These are phyloP conservation scores for Glaciozyma antarctica DNA, from an alignment of 768 basidiomycete genomes.

Conservation along the genomic window DNA sequence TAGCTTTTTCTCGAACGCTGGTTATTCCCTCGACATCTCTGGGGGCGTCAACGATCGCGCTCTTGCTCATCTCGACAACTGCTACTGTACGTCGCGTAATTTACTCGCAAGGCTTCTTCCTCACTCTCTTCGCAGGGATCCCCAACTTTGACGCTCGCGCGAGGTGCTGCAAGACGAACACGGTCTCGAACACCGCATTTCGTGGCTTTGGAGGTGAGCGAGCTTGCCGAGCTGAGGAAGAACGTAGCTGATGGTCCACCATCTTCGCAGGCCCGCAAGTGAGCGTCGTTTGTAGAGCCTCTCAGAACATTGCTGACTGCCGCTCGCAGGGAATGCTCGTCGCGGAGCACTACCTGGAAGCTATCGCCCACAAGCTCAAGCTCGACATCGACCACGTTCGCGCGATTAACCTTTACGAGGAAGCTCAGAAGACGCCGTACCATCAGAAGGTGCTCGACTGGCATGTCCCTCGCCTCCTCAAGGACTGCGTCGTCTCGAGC, in stretches of 20 bases:
- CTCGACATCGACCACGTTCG: constrained; percentile 32
- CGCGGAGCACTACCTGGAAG: constrained; percentile 30
- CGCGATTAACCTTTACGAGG: neutral
- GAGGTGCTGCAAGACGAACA: constrained; percentile 33
- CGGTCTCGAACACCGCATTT: constrained; percentile 30
- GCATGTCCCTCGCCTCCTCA: constrained; percentile 32
- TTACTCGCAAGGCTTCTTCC: too few relatives aligned
- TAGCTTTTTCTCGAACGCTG: constrained; percentile 33
- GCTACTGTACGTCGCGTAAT: constrained; percentile 5
- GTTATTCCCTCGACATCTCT: constrained; percentile 34
- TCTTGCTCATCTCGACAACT: constrained; percentile 32
- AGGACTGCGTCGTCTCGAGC: constrained; percentile 20
- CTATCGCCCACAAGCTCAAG: constrained; percentile 30
- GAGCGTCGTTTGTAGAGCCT: neutral
- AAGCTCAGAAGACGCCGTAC: constrained; percentile 30
- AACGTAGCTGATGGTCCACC: too few relatives aligned
- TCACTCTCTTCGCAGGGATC: neutral
- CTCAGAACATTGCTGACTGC: too few relatives aligned
- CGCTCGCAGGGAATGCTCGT: constrained; percentile 32
- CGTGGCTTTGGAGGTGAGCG: constrained; percentile 31
- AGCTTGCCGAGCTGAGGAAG: too few relatives aligned
- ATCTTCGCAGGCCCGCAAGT: constrained; percentile 9
- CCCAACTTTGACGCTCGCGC: constrained; percentile 32
- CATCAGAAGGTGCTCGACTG: constrained; percentile 32
- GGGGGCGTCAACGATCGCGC: constrained; percentile 34